Percentiles rank a stretch among this genome's conserved stretches.
phyloP scores from a whole-genome alignment of 768 basidiomycete genomes.

The Pleurotus djamor region DNA sequence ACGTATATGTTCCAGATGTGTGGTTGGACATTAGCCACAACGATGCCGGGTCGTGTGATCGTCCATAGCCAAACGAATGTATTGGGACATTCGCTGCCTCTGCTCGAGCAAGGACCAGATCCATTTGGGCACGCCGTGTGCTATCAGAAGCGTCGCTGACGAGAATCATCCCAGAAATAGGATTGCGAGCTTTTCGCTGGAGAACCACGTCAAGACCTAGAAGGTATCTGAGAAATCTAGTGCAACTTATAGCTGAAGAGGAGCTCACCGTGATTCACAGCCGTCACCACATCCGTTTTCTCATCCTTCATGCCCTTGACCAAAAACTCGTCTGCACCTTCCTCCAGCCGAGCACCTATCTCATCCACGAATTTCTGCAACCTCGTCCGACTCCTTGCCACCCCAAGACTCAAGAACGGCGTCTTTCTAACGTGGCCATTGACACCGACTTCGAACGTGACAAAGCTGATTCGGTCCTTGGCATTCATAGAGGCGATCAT shows the following conservation, averaged over 20 bases:
- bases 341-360: constrained; percentile 44
- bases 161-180: constrained; percentile 87
- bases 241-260: background rate
- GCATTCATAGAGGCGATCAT: constrained; percentile 71
- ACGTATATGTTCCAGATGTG: constrained; percentile 96
- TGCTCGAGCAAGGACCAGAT: constrained; percentile 92
- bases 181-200: constrained; percentile 90
- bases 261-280: constrained; percentile 86
- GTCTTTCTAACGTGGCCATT: constrained; percentile 87
- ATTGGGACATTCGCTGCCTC: constrained; percentile 98
- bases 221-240: constrained; percentile 6
- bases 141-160: constrained; percentile 92
- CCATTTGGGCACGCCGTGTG: constrained; percentile 95
- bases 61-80: constrained; percentile 95
- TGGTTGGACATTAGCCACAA: constrained; percentile 99
- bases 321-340: constrained; percentile 48
- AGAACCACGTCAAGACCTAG: constrained; percentile 89
- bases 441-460: constrained; percentile 89
- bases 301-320: constrained; percentile 83
- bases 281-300: constrained; percentile 96
- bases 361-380: constrained; percentile 80
- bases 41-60: constrained; percentile 95
- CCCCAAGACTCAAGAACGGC: constrained; percentile 82
- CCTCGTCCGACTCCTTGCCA: constrained; percentile 63
- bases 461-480: constrained; percentile 83